Conservation (phyloP, 441 rosid genomes). For the Corymbia calophylla region DNA sequence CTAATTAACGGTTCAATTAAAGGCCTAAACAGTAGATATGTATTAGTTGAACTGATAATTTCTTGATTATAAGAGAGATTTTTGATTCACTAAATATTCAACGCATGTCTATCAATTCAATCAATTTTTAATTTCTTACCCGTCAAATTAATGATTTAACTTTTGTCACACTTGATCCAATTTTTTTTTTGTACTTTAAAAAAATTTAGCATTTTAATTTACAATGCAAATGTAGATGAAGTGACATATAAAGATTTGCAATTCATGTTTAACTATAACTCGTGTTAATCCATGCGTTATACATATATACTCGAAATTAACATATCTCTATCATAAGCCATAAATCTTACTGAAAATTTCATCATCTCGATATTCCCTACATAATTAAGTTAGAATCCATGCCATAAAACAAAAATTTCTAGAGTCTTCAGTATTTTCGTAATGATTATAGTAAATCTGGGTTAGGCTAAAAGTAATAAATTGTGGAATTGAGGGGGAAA, state of each 20-base stretch:
- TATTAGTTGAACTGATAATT: background rate
- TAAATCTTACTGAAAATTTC: background rate
- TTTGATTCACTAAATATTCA: no score
- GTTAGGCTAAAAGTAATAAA: background rate
- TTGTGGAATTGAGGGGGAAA: background rate
- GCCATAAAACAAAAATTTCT: background rate
- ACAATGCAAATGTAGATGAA: background rate
- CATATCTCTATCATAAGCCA: background rate
- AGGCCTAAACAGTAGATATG: background rate
- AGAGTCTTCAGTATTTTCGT: background rate
- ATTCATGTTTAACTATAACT: background rate
- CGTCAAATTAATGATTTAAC: background rate
- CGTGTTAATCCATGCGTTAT: background rate
- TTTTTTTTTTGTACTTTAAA: rapidly evolving
- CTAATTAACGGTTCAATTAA: background rate
- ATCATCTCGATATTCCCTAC: background rate
- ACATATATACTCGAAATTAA: background rate
- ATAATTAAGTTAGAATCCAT: background rate
- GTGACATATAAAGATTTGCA: background rate
- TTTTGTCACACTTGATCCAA: background rate
- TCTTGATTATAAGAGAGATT: background rate
- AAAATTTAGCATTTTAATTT: no score
- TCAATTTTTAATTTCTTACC: background rate
- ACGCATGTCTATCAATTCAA: background rate
- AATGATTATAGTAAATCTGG: background rate